These are phyloP conservation scores for Ascochyta lentis DNA, from an alignment of 2,329 filamentous ascomycete genomes.

Conservation along the genomic window DNA sequence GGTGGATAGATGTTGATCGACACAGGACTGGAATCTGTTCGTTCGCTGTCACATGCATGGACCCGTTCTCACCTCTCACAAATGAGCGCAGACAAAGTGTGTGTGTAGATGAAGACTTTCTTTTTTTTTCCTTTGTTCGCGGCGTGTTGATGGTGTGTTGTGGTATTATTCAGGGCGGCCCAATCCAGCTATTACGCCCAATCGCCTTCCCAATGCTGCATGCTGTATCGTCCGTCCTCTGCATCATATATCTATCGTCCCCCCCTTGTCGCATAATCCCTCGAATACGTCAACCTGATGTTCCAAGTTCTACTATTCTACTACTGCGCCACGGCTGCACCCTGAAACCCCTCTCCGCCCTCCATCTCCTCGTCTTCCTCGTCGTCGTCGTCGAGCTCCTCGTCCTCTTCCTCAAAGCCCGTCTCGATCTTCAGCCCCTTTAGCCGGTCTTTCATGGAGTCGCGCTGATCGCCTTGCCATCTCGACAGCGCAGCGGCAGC, in stretches of 20 bases:
- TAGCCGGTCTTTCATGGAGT: slow-evolving; percentile 82
- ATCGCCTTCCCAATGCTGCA: slow-evolving; percentile 29
- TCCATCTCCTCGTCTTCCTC: slow-evolving; percentile 56
- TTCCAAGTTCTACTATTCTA: slow-evolving; percentile 4
- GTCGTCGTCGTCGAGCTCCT: slow-evolving; percentile 68
- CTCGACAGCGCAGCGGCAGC: slow-evolving; percentile 84
- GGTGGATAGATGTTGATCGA: too few species aligned
- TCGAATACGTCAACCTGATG: not conserved
- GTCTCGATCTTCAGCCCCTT: slow-evolving; percentile 73
- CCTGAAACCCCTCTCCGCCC: slow-evolving; percentile 36
- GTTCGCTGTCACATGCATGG: not conserved
- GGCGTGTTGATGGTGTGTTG: not conserved
- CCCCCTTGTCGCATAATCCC: not conserved
- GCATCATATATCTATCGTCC: not conserved
- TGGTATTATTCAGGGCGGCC: slow-evolving; percentile 18
- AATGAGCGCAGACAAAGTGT: too few species aligned
- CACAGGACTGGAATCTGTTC: too few species aligned
- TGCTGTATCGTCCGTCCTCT: not conserved
- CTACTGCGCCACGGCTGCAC: slow-evolving; percentile 25
- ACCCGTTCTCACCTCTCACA: not conserved
- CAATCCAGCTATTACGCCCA: slow-evolving; percentile 29
- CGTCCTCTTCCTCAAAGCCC: slow-evolving; percentile 73
- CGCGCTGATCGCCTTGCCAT: slow-evolving; percentile 85
- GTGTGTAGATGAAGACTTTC: not conserved
- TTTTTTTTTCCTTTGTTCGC: not conserved